Percentiles rank a stretch among this genome's conserved stretches.
Evolutionary conservation across 2,329 filamentous ascomycete genomes (phyloP).

Genomic region (Aureobasidium uvarum): DNA sequence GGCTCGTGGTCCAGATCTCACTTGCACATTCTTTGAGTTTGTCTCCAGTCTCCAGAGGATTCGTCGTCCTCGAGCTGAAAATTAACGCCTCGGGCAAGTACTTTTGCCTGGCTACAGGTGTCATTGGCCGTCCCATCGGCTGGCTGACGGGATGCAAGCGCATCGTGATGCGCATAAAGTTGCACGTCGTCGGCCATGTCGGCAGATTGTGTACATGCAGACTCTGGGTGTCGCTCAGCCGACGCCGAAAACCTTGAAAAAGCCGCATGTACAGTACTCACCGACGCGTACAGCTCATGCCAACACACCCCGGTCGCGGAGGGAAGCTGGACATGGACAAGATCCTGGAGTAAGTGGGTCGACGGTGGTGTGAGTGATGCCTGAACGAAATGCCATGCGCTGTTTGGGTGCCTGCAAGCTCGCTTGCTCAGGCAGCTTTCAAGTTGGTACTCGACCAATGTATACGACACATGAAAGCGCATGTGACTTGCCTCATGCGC

Average conservation of each 20-base stretch:
- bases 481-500: not conserved
- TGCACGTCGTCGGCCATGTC: not conserved
- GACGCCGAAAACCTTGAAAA: conserved; percentile 10
- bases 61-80: not conserved
- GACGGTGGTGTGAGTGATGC: conserved; percentile 5
- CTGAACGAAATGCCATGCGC: not conserved
- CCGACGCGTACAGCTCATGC: not conserved
- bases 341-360: conserved; percentile 12
- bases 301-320: not conserved
- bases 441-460: not conserved
- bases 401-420: not conserved
- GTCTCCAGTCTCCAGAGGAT: not conserved
- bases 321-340: not conserved
- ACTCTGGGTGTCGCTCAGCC: not conserved
- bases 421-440: conserved; percentile 2
- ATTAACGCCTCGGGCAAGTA: conserved; percentile 5
- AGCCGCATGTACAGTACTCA: not conserved
- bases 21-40: not conserved
- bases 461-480: not conserved
- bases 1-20: not conserved
- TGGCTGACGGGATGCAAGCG: not conserved
- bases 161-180: conserved; percentile 5
- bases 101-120: not conserved
- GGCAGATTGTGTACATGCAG: conserved; percentile 3
- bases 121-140: not conserved